Evolutionary conservation across 768 basidiomycete genomes (phyloP), one percentile per base, ranked within the genome.

Genomic region (Zangia roseola): DNA sequence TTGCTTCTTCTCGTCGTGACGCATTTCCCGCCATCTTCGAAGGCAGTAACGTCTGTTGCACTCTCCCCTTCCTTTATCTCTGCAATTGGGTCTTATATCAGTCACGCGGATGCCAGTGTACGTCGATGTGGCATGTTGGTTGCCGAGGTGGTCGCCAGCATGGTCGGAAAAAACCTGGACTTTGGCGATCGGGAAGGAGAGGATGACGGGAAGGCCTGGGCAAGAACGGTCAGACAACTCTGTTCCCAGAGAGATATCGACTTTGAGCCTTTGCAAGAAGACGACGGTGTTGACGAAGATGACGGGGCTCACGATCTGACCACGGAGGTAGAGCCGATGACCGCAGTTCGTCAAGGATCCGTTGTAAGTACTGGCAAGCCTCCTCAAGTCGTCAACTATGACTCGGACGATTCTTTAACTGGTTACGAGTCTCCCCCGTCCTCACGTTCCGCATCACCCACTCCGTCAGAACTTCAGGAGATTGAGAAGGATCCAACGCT

Each of bases 51-150:
- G 28, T 67, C 71, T 9, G 65, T 88, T 4, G 75, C 81, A 3
- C 65, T 78, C 25, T 82, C 80, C 12, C 71, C 82, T 5, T 49
- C 72, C 1, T 86, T 97, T 60, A 76, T 97, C 53, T 70, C 73
- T 19, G 81, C 81, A 12, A 75, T 97, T 39, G 80, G 84, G 6
- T 67, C 69, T 6, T 97, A 97, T 60, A 82, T 99, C 38, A 76
- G 76, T 1, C 91, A 95, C 66, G 69, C 84, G 6, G 91, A 95
- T 45, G 69, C 74, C 2, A 75, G 83, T 4, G 78, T 97, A 17
- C 84, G 95, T 4, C 78, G 85, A 21, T 88, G 92, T 56, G 97
- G 97, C 4, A 95, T 99, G 93, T 77, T 97, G 28, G 83, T 82
- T 1, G 95, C 90, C 1, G 95, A 99, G 68, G 73, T 86, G 16